Evolutionary conservation across 2,329 filamentous ascomycete genomes (phyloP).

Genomic region (Colletotrichum somersetense): DNA sequence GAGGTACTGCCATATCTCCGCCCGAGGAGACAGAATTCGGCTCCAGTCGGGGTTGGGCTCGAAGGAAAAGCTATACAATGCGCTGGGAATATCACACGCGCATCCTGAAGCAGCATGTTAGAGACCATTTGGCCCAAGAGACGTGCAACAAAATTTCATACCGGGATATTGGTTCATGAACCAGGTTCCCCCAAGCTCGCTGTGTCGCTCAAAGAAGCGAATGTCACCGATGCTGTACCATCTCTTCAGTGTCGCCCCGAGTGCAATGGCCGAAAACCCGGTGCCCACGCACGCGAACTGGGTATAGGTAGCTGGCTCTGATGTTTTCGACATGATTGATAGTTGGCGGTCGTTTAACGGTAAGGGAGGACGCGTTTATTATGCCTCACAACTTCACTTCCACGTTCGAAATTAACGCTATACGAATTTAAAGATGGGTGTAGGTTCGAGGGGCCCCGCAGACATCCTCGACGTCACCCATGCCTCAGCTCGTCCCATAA

Average conservation of each 20-base stretch:
- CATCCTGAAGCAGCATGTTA: slow-evolving; percentile 43
- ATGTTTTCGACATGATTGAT: slow-evolving; percentile 4
- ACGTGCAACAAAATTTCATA: slow-evolving; percentile 35
- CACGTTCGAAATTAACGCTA: neutral
- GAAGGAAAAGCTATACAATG: slow-evolving; percentile 73
- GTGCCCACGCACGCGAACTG: slow-evolving; percentile 66
- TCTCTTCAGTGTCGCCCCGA: slow-evolving; percentile 69
- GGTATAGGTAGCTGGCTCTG: slow-evolving; percentile 46
- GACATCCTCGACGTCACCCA: neutral
- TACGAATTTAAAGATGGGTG: neutral
- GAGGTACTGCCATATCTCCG: slow-evolving; percentile 70
- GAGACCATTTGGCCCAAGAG: too few relatives aligned
- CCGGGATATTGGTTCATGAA: slow-evolving; percentile 72
- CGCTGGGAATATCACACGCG: slow-evolving; percentile 70
- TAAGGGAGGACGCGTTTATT: too few relatives aligned
- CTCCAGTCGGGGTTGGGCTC: slow-evolving; percentile 72
- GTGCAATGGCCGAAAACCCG: slow-evolving; percentile 72
- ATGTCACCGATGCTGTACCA: slow-evolving; percentile 70
- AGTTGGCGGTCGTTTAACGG: neutral
- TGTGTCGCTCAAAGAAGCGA: slow-evolving; percentile 70
- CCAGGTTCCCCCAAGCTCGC: slow-evolving; percentile 74
- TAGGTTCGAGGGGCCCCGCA: neutral
- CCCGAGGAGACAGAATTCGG: slow-evolving; percentile 65
- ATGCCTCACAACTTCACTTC: too few relatives aligned
- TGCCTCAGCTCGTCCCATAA: slow-evolving; percentile 10